Percentiles rank a stretch among this genome's conserved stretches.
phyloP scores from a whole-genome alignment of 257 asterid species.

The Gentiana straminea region DNA sequence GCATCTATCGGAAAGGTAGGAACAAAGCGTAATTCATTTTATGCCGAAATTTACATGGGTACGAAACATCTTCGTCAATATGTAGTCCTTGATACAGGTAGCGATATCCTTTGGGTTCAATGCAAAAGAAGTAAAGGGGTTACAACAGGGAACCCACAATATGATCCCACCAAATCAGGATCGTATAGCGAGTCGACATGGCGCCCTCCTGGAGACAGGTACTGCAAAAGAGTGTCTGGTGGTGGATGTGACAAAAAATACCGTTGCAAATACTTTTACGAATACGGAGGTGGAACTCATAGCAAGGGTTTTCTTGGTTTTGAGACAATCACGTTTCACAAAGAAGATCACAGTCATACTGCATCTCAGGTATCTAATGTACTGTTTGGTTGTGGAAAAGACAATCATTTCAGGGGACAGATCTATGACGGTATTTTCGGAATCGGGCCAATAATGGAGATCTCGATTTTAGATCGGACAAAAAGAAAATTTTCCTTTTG shows the following conservation, averaged over 20 bases:
- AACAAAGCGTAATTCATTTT: neutral
- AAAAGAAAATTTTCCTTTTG: neutral
- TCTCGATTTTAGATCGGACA: neutral
- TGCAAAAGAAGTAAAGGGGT: neutral
- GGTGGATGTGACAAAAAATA: neutral
- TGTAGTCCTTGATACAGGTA: neutral
- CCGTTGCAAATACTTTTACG: neutral
- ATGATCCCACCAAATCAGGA: slow-evolving; percentile 7
- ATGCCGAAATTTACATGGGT: neutral
- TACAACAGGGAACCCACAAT: neutral
- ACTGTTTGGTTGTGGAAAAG: neutral
- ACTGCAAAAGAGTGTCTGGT: neutral
- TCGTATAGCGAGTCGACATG: neutral
- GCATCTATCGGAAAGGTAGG: no score
- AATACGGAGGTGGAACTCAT: neutral
- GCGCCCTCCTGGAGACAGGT: no score
- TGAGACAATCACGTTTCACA: neutral
- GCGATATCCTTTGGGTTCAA: neutral
- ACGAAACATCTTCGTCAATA: neutral
- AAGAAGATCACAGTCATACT: neutral
- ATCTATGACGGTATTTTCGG: neutral
- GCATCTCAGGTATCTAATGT: neutral
- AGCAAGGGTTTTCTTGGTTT: neutral
- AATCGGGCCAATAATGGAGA: neutral
- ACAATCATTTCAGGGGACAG: neutral